These are phyloP conservation scores for Fragosphaeria purpurea DNA, from an alignment of 2,329 filamentous ascomycete species.

Conservation along the genomic window DNA sequence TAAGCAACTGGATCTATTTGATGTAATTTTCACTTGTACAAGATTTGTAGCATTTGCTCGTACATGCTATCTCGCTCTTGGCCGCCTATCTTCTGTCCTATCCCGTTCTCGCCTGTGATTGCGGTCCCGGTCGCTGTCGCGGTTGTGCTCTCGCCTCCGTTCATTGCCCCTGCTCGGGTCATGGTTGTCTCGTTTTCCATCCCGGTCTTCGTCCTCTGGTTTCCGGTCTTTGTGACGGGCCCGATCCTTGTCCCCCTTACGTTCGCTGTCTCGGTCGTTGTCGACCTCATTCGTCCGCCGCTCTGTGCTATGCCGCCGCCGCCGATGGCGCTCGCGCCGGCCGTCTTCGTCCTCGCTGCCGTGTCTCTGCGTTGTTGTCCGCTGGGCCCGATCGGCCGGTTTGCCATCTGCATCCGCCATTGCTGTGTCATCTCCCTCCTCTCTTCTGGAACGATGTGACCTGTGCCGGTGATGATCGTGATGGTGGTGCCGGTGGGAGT, in stretches of 20 bases:
- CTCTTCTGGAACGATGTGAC: slow-evolving; percentile 27
- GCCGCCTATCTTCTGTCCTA: neutral
- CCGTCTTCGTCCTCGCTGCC: slow-evolving; percentile 18
- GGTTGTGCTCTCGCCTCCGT: slow-evolving; percentile 11
- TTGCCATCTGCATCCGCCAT: neutral
- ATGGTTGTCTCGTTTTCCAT: slow-evolving; percentile 2
- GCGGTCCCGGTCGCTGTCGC: slow-evolving; percentile 16
- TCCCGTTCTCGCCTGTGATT: slow-evolving; percentile 2
- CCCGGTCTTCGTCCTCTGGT: slow-evolving; percentile 3
- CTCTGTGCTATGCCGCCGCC: too few relatives aligned
- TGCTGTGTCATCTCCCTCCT: slow-evolving; percentile 16
- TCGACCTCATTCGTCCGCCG: slow-evolving; percentile 14
- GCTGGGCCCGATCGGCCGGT: neutral
- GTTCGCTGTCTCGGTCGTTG: slow-evolving; percentile 14
- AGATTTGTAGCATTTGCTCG: too few relatives aligned
- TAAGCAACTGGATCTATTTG: too few relatives aligned
- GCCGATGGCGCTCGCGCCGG: slow-evolving; percentile 16
- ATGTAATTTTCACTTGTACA: too few relatives aligned
- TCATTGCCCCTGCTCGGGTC: too few relatives aligned
- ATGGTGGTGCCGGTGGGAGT: slow-evolving; percentile 17
- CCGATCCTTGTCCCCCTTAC: slow-evolving; percentile 9
- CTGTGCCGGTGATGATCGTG: slow-evolving; percentile 36
- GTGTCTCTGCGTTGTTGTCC: slow-evolving; percentile 13
- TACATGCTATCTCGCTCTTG: neutral
- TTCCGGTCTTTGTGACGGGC: too few relatives aligned